Evolutionary conservation across 2,329 filamentous ascomycete genomes (phyloP), one percentile per base, ranked within the genome.

Genomic region (Metarhizium humberi): DNA sequence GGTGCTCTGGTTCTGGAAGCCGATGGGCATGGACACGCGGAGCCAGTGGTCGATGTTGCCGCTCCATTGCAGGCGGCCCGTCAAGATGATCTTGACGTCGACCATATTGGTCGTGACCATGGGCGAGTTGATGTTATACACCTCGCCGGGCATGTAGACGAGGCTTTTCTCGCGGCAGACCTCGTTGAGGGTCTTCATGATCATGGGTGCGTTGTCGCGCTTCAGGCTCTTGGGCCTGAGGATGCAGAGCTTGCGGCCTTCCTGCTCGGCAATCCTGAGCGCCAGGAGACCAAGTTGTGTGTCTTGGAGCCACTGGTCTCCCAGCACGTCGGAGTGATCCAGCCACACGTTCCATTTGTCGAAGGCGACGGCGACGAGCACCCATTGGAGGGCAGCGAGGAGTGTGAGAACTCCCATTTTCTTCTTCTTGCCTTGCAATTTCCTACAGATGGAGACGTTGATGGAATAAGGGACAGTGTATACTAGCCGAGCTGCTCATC

Each of bases 1-100:
- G 0, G 76, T 77, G 14, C 73, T 76, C 57, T 80, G 78, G 58
- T 82, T 80, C 63, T 82, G 78, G 61, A 78, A 81, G 4, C 74
- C 76, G 7, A 81, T 69, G 0, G 74, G 70, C 57, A 81, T 70
- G 6, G 76, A 78, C 42, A 78, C 69, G 10, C 69, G 69, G 1
- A 78, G 71, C 78, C 78, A 82, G 64, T 81, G 81, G 6, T 68
- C 58, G 8, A 80, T 74, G 57, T 79, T 69, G 1, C 68, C 67
- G 52, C 69, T 71, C 72, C 75, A 78, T 20, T 70, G 64, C 30
- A 73, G 58, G 47, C 62, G 62, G 6, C 71, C 71, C 45, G 63
- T 62, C 48, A 69, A 76, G 53, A 80, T 73, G 16, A 79, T 78
- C 46, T 73, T 69, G 32, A 74, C 69, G 45, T 72, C 59, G 8